Base-by-base conservation (phyloP, 2,329 filamentous ascomycete genomes). In the Massarina eburnea region DNA sequence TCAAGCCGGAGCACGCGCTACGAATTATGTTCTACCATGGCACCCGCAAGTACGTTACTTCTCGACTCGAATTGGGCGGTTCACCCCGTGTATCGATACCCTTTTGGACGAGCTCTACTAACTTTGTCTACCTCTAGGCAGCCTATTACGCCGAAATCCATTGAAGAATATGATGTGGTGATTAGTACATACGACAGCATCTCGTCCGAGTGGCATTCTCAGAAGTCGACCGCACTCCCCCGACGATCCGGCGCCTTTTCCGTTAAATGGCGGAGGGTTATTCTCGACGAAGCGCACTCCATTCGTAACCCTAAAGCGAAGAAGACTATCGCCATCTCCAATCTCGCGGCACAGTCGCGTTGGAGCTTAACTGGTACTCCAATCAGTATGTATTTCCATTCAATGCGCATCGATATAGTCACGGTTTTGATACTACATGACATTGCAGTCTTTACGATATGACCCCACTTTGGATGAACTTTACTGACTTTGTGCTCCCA, bases 181-280 rank as follows among this genome's bases (percentile, higher is more conserved):
- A 82, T 96, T 55, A 92, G 89, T 1, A 94, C 87, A 39, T 96
- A 95, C 61, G 88, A 89, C 24, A 89, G 85, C 27, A 72, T 95
- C 39, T 80, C 80, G 3, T 78, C 76, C 26, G 89, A 95, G 55
- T 84, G 79, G 54, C 81, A 73, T 39, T 76, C 73, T 2, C 58
- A 66, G 5, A 76, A 74, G 38, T 69, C 66, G 36, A 68, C 72
- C 6, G 49, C 43, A 6, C 41, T 64, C 14, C 57, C 62, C 5
- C 55, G 64, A 19, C 55, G 58, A 19, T 60, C 62, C 1, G 67
- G 67, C 1, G 71, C 86, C 0, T 86, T 82, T 62, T 83, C 81
- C 3, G 66, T 87, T 7, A 76, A 84, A 3, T 95, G 90, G 90
- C 81, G 85, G 9, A 84, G 91, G 7, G 75, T 95, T 14, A 64